Percentiles rank a stretch among this genome's conserved stretches.
These are phyloP conservation scores for Chrysanthemum makinoi DNA, from an alignment of 129 eudicot species.

Conservation along the genomic window DNA sequence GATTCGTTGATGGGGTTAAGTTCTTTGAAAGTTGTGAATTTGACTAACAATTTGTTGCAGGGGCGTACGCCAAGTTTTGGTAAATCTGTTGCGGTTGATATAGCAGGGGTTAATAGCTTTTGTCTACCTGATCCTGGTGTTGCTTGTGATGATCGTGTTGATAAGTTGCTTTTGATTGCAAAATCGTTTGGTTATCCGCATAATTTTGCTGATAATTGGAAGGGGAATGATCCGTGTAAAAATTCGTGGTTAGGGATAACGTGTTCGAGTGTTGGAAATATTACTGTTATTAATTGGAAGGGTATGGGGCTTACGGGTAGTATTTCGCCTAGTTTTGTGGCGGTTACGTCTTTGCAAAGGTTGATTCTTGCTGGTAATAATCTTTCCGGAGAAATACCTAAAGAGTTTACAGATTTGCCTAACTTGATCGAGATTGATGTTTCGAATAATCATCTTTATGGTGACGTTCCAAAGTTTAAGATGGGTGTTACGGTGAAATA, in stretches of 20 bases:
- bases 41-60: constrained; percentile 69
- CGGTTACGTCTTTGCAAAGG: constrained; percentile 46
- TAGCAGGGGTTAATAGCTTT: constrained; percentile 51
- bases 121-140: constrained; percentile 61
- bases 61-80: constrained; percentile 62
- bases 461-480: constrained; percentile 53
- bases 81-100: constrained; percentile 58
- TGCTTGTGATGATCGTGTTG: constrained; percentile 56
- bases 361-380: constrained; percentile 58
- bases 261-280: constrained; percentile 47
- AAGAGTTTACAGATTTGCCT: constrained; percentile 51
- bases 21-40: constrained; percentile 51
- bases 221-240: constrained; percentile 73
- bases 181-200: constrained; percentile 56
- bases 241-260: constrained; percentile 52
- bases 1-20: constrained; percentile 41
- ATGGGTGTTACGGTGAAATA: constrained; percentile 38
- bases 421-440: constrained; percentile 53
- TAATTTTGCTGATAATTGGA: constrained; percentile 67
- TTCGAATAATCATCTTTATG: constrained; percentile 60
- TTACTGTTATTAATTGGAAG: constrained; percentile 58
- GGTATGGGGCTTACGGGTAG: constrained; percentile 57
- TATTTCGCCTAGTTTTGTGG: constrained; percentile 55
- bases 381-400: constrained; percentile 64
- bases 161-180: constrained; percentile 47